phyloP scores from a whole-genome alignment of 192 early-diverging fungal genomes.

The Backusella tarrabulga region DNA sequence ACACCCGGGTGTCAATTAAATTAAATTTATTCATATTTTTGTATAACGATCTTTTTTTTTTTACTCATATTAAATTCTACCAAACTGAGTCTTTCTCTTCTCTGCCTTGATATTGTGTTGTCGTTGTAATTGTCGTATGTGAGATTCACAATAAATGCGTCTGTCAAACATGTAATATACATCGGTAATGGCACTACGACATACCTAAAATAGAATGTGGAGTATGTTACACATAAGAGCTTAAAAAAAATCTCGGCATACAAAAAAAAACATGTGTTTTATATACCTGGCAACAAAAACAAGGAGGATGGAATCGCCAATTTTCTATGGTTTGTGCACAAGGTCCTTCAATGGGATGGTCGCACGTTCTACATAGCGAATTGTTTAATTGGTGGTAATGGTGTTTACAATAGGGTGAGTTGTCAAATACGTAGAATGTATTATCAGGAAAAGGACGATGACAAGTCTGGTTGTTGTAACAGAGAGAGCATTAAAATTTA shows the following conservation, averaged over 20 bases:
- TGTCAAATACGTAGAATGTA: constrained; percentile 87
- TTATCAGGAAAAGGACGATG: constrained; percentile 71
- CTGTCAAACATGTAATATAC: constrained; percentile 72
- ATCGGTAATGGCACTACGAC: constrained; percentile 56
- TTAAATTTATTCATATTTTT: neutral
- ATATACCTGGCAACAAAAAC: constrained; percentile 73
- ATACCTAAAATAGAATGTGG: constrained; percentile 37
- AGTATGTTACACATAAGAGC: neutral
- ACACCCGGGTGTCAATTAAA: constrained; percentile 27
- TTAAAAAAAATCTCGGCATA: neutral
- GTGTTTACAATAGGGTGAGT: constrained; percentile 78
- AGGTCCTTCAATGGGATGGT: constrained; percentile 77
- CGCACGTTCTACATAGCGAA: constrained; percentile 78
- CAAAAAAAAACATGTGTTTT: neutral
- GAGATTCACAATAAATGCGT: constrained; percentile 68
- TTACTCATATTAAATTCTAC: constrained; percentile 15
- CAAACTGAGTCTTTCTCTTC: constrained; percentile 57
- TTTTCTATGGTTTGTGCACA: constrained; percentile 87
- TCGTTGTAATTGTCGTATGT: constrained; percentile 64
- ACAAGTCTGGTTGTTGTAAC: constrained; percentile 48
- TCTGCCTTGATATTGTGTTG: constrained; percentile 57
- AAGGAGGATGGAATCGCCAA: constrained; percentile 81
- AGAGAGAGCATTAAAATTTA: neutral
- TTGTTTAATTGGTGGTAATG: constrained; percentile 88
- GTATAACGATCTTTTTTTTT: neutral